These are phyloP conservation scores for Aspergillus cavernicola DNA, from an alignment of 495 filamentous ascomycete genomes.

Conservation along the genomic window DNA sequence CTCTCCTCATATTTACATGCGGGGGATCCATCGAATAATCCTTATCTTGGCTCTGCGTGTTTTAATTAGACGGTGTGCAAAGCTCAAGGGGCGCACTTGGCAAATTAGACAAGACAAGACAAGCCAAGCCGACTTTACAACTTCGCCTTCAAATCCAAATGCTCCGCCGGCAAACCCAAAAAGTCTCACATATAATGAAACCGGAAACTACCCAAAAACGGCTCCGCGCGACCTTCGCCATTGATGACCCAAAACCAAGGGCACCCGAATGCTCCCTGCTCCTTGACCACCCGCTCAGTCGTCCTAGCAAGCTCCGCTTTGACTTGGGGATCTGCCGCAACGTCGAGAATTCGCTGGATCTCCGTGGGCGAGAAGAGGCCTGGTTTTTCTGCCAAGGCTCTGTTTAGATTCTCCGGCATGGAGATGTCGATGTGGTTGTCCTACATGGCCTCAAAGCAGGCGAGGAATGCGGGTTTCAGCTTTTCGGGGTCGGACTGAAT, in stretches of 20 bases:
- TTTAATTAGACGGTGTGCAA: too few species aligned
- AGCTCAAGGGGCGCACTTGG: too few species aligned
- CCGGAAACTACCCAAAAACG: conserved; percentile 77
- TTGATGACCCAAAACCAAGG: conserved; percentile 76
- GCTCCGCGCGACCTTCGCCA: conserved; percentile 51
- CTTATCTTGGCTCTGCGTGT: too few species aligned
- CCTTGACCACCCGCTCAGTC: conserved; percentile 54
- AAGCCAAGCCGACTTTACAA: background rate
- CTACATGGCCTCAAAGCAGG: conserved; percentile 47
- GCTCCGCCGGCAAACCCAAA: conserved; percentile 34
- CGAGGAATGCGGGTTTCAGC: conserved; percentile 42
- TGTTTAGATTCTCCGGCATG: conserved; percentile 38
- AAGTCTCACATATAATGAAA: conserved; percentile 47
- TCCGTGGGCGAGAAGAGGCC: conserved; percentile 32
- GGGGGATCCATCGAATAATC: too few species aligned
- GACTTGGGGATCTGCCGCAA: conserved; percentile 44
- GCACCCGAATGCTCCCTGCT: conserved; percentile 66
- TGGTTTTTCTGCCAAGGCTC: conserved; percentile 37
- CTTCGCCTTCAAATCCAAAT: conserved; percentile 18
- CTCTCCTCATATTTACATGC: too few species aligned
- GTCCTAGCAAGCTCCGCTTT: conserved; percentile 57
- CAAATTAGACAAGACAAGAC: background rate
- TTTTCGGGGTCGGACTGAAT: conserved; percentile 48
- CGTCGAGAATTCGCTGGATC: too few species aligned
- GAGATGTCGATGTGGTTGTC: conserved; percentile 44